Evolutionary conservation across 768 basidiomycete genomes (phyloP), one percentile per base, ranked within the genome.

Genomic region (Chalciporus chontae): DNA sequence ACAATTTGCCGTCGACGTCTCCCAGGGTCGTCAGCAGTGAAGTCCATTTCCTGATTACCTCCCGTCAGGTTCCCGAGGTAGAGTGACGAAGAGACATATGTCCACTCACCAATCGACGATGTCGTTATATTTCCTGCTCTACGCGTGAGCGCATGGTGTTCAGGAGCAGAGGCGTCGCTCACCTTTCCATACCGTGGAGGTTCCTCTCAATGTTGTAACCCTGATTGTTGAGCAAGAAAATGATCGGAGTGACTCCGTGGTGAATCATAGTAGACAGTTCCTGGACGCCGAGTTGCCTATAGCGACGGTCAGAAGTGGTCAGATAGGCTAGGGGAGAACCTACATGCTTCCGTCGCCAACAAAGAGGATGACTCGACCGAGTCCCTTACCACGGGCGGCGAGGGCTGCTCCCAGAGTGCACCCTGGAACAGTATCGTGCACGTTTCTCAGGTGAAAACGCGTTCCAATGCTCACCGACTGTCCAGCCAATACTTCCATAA

Each of bases 401-500:
- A 94, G 72, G 3, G 90, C 87, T 6, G 85, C 86, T 27, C 93
- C 92, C 0, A 94, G 77, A 15, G 80, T 77, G 40, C 80, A 79
- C 7, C 81, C 80, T 80, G 40, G 18, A 27, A 2, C n/a, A 47
- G 7, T 9, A 11, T 11, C 13, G 9, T 9, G 29, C 5, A 11
- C 29, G 13, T 10, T 31, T 13, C 18, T 24, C 1, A 3, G 1
- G 5, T 13, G 3, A n/a, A 23, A 26, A 45, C 43, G n/a, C 7
- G 23, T 40, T 18, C 14, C 0, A 5, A 2, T 0, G 57, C 74
- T 71, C 65, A 72, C 90, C 90, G 36, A 87, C 81, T 15, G 86
- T 82, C 85, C 87, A 96, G 0, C 94, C 94, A 56, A 97, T 96
- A 51, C 85, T 86, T 43, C 94, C 94, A 85, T 89, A 96, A 5